phyloP scores from a whole-genome alignment of 2,329 filamentous ascomycete genomes.

The Aspergillus sp. region DNA sequence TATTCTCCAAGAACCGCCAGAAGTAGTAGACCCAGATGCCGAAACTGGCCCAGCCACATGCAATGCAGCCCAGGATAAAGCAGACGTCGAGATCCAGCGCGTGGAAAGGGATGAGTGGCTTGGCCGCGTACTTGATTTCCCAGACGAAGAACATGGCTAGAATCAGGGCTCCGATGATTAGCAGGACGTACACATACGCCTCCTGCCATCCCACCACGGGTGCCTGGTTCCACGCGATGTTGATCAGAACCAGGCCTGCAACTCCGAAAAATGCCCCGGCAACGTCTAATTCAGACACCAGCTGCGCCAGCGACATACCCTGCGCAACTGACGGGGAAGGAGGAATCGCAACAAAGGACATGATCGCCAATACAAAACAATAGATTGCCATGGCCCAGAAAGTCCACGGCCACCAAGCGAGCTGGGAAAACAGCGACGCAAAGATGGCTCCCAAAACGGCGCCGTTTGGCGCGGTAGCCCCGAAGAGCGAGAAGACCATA shows the following conservation, averaged over 20 bases:
- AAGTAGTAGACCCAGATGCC: conserved; percentile 47
- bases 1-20: conserved; percentile 36
- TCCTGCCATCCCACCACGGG: conserved; percentile 60
- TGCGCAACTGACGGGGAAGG: conserved; percentile 14
- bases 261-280: conserved; percentile 53
- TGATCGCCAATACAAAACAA: conserved; percentile 39
- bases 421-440: conserved; percentile 42
- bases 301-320: neutral
- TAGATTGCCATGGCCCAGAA: conserved; percentile 48
- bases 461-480: conserved; percentile 52
- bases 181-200: conserved; percentile 57
- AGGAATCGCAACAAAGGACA: conserved; percentile 39
- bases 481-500: conserved; percentile 60
- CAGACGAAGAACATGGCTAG: conserved; percentile 58
- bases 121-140: conserved; percentile 46
- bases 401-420: conserved; percentile 57
- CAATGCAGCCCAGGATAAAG: conserved; percentile 45
- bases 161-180: conserved; percentile 61
- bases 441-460: conserved; percentile 47
- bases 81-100: conserved; percentile 28
- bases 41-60: conserved; percentile 45
- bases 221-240: conserved; percentile 69
- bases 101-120: conserved; percentile 61
- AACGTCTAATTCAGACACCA: conserved; percentile 38
- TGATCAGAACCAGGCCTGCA: conserved; percentile 61